Percentiles rank a stretch among this genome's conserved stretches.
phyloP scores from a whole-genome alignment of 805 yeast genomes.

The Zygoascus flipseniorum region DNA sequence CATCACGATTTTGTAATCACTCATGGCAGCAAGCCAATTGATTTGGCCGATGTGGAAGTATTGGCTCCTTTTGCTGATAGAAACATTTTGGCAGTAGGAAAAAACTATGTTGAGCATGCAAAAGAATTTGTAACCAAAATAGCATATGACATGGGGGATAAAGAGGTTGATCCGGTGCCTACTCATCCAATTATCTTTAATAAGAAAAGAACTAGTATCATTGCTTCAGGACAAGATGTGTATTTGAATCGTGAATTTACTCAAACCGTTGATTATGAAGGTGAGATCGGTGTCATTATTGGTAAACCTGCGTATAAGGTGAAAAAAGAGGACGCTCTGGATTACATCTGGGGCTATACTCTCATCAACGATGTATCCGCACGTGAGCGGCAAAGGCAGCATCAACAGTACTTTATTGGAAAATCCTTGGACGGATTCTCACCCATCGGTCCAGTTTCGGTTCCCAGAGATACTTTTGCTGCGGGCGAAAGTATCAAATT shows the following conservation, averaged over 20 bases:
- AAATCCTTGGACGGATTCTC: conserved; percentile 51
- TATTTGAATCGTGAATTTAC: conserved; percentile 27
- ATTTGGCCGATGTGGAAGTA: not conserved
- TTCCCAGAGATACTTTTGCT: conserved; percentile 25
- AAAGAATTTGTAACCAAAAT: conserved; percentile 22
- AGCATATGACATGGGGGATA: conserved; percentile 29
- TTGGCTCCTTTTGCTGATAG: not conserved
- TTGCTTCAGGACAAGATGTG: conserved; percentile 37
- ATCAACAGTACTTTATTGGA: conserved; percentile 45
- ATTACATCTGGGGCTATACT: conserved; percentile 43
- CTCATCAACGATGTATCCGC: conserved; percentile 51
- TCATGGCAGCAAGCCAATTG: not conserved
- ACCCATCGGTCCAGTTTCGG: conserved; percentile 49
- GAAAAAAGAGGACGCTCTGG: conserved; percentile 34
- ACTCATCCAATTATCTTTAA: conserved; percentile 42
- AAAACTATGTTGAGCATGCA: conserved; percentile 41
- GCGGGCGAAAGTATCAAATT: conserved; percentile 33
- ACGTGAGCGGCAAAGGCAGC: conserved; percentile 43
- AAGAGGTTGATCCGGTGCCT: conserved; percentile 29
- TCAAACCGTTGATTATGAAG: conserved; percentile 42
- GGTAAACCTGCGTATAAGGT: conserved; percentile 43
- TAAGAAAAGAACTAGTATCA: conserved; percentile 41
- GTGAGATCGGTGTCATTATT: conserved; percentile 45
- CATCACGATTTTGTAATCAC: not conserved
- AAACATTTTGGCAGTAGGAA: conserved; percentile 31